These are phyloP conservation scores for Colletotrichum euphorbiae DNA, from an alignment of 2,329 filamentous ascomycete species.

Conservation along the genomic window DNA sequence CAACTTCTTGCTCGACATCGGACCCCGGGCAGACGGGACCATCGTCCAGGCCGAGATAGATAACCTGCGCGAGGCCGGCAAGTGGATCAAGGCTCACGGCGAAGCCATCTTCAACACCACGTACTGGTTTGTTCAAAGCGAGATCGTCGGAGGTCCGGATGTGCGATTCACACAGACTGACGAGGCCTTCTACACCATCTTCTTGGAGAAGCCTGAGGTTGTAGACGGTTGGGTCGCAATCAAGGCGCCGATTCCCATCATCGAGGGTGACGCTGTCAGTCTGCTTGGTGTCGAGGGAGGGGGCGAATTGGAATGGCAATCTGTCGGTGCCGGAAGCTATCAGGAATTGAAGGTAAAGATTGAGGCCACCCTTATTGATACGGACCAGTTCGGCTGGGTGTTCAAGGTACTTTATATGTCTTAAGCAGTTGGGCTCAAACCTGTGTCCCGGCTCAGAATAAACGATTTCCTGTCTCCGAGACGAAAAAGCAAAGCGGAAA, in stretches of 20 bases:
- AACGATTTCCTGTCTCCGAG: neutral
- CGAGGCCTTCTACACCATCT: slow-evolving; percentile 65
- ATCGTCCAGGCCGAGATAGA: slow-evolving; percentile 61
- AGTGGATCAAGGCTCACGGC: slow-evolving; percentile 64
- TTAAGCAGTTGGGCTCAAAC: neutral
- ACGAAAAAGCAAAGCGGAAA: neutral
- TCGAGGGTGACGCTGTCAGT: slow-evolving; percentile 55
- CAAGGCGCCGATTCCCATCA: slow-evolving; percentile 57
- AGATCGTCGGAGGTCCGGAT: slow-evolving; percentile 48
- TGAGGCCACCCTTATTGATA: slow-evolving; percentile 46
- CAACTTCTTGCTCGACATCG: slow-evolving; percentile 67
- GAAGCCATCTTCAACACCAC: slow-evolving; percentile 69
- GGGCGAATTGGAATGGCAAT: slow-evolving; percentile 34
- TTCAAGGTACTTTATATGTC: slow-evolving; percentile 44
- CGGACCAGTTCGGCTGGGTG: slow-evolving; percentile 54
- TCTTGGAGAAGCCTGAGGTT: slow-evolving; percentile 53
- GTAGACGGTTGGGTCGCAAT: slow-evolving; percentile 52
- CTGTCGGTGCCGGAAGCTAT: slow-evolving; percentile 34
- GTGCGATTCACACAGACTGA: slow-evolving; percentile 64
- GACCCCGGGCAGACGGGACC: slow-evolving; percentile 65
- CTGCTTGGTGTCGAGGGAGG: slow-evolving; percentile 55
- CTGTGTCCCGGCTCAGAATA: neutral
- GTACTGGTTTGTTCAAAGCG: slow-evolving; percentile 63
- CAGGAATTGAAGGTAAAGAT: slow-evolving; percentile 40
- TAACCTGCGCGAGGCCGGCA: slow-evolving; percentile 62